Conservation (phyloP, 768 basidiomycete genomes). For the Amanita jacksonii region DNA sequence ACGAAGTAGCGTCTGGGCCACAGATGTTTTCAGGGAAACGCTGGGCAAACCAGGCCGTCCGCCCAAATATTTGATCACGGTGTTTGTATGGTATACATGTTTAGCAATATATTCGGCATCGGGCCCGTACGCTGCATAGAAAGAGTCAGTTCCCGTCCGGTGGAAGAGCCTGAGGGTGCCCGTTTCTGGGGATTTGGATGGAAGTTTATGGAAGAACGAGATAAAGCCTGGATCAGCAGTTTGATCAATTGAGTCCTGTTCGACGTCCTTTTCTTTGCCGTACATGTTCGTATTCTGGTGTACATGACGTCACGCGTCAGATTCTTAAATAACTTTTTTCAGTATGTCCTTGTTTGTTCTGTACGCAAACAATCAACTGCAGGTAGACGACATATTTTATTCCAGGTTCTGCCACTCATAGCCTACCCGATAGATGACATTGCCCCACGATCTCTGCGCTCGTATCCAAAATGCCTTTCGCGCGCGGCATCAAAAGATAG, state of each 20-base stretch:
- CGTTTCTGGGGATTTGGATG: constrained; percentile 57
- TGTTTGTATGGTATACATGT: constrained; percentile 78
- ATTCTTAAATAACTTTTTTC: neutral
- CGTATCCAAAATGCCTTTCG: constrained; percentile 88
- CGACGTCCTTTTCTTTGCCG: constrained; percentile 48
- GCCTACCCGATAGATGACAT: no score
- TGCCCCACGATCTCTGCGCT: constrained; percentile 84
- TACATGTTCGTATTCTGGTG: constrained; percentile 61
- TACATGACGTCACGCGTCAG: neutral
- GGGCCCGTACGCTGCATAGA: constrained; percentile 80
- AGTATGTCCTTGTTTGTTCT: no score
- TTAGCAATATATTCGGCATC: constrained; percentile 86
- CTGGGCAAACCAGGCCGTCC: constrained; percentile 61
- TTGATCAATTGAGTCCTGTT: constrained; percentile 30
- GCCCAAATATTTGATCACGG: constrained; percentile 87
- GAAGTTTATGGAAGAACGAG: constrained; percentile 53
- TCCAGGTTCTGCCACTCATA: no score
- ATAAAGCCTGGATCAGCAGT: constrained; percentile 74
- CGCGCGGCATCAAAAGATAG: constrained; percentile 68
- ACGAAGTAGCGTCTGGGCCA: constrained; percentile 75
- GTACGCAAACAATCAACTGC: no score
- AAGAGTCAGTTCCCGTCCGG: constrained; percentile 50
- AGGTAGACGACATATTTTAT: no score
- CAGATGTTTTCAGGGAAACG: constrained; percentile 64
- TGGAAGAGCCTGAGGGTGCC: constrained; percentile 87